Conservation (phyloP, 2,329 filamentous ascomycete species). For the Didymella pinodella region DNA sequence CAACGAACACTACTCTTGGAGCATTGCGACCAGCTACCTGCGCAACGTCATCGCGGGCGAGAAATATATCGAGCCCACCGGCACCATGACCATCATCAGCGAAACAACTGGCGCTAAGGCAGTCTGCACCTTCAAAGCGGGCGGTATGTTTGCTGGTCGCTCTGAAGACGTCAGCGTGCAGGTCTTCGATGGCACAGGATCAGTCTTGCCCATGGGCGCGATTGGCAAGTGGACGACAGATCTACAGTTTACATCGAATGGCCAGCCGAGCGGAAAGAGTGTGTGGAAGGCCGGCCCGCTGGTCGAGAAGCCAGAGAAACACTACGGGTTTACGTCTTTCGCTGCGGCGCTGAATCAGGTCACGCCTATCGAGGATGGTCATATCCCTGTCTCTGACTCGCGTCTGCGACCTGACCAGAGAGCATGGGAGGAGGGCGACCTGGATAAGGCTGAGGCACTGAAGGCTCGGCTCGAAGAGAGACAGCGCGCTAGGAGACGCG, state of each 20-base stretch:
- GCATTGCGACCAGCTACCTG: slow-evolving; percentile 85
- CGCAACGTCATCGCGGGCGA: slow-evolving; percentile 97
- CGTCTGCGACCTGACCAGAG: slow-evolving; percentile 87
- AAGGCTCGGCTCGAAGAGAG: slow-evolving; percentile 87
- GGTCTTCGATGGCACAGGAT: slow-evolving; percentile 71
- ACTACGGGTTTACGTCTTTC: slow-evolving; percentile 89
- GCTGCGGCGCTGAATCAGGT: slow-evolving; percentile 88
- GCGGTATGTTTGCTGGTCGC: slow-evolving; percentile 96
- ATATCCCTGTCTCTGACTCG: slow-evolving; percentile 81
- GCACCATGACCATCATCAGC: slow-evolving; percentile 84
- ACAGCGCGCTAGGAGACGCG: slow-evolving; percentile 76
- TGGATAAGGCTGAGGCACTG: slow-evolving; percentile 82
- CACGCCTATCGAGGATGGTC: slow-evolving; percentile 77
- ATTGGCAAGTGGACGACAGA: slow-evolving; percentile 84
- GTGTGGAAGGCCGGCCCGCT: slow-evolving; percentile 82
- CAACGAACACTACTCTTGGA: slow-evolving; percentile 89
- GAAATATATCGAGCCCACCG: slow-evolving; percentile 96
- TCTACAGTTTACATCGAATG: slow-evolving; percentile 71
- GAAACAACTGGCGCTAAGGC: slow-evolving; percentile 86
- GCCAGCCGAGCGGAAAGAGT: slow-evolving; percentile 66
- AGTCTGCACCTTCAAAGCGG: slow-evolving; percentile 88
- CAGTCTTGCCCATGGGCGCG: slow-evolving; percentile 71
- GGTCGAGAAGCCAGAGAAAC: slow-evolving; percentile 78
- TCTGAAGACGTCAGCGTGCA: slow-evolving; percentile 88
- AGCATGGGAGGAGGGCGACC: slow-evolving; percentile 78